Percentiles rank a stretch among this genome's conserved stretches.
These are phyloP conservation scores for Leccinum obscurum DNA, from an alignment of 768 basidiomycete genomes.

Conservation along the genomic window DNA sequence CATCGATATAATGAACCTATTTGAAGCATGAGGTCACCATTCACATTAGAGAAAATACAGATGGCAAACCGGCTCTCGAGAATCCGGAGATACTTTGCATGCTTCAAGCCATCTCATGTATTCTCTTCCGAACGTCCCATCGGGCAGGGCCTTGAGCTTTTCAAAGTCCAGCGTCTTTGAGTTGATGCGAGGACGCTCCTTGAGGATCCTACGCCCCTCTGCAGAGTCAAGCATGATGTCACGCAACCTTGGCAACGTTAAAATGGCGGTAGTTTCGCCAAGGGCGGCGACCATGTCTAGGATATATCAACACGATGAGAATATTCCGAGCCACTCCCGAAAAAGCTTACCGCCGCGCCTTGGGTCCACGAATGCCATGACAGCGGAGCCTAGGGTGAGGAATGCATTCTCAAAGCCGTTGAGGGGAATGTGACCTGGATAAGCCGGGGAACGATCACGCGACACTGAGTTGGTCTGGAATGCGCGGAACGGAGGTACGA, in stretches of 20 bases:
- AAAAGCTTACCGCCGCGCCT: slow-evolving; percentile 71
- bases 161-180: slow-evolving; percentile 73
- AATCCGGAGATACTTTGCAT: slow-evolving; percentile 91
- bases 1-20: slow-evolving; percentile 92
- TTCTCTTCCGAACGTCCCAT: slow-evolving; percentile 81
- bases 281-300: slow-evolving; percentile 94
- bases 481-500: slow-evolving; percentile 8
- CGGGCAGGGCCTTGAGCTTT: slow-evolving; percentile 60
- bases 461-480: slow-evolving; percentile 13
- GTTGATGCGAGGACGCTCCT: slow-evolving; percentile 80
- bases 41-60: not conserved
- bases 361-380: slow-evolving; percentile 81
- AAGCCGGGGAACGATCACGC: slow-evolving; percentile 45
- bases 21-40: not conserved
- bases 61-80: slow-evolving; percentile 75
- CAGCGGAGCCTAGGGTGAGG: slow-evolving; percentile 81
- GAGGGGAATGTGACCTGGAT: slow-evolving; percentile 81
- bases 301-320: not conserved
- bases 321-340: not conserved
- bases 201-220: slow-evolving; percentile 84
- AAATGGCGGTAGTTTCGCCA: slow-evolving; percentile 88
- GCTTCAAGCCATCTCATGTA: slow-evolving; percentile 90
- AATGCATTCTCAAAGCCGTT: slow-evolving; percentile 82
- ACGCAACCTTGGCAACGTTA: slow-evolving; percentile 71
- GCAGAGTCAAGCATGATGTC: slow-evolving; percentile 73